Conservation (phyloP, 2,329 filamentous ascomycete species). For the Exutisphaerella laricina region DNA sequence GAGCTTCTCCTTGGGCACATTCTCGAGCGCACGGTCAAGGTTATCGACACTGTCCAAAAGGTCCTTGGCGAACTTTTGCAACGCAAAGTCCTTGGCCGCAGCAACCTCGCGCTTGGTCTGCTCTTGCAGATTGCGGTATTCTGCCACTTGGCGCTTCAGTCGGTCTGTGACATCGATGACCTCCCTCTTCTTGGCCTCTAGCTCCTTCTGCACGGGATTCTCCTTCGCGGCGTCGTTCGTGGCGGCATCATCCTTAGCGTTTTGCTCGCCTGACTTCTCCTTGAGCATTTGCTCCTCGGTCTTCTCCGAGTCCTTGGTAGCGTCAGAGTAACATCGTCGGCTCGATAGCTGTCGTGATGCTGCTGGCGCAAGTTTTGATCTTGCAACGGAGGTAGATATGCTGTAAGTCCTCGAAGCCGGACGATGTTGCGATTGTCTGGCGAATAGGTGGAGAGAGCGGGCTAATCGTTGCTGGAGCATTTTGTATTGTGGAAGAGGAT, state of each 20-base stretch:
- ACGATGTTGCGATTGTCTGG: slow-evolving; percentile 21
- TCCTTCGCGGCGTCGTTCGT: slow-evolving; percentile 41
- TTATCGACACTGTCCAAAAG: slow-evolving; percentile 95
- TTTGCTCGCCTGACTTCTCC: slow-evolving; percentile 32
- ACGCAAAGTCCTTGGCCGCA: slow-evolving; percentile 81
- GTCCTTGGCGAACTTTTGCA: slow-evolving; percentile 90
- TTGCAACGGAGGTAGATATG: slow-evolving; percentile 24
- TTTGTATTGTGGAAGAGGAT: no score
- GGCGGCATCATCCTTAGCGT: slow-evolving; percentile 36
- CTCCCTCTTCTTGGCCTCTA: slow-evolving; percentile 68
- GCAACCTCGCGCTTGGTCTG: slow-evolving; percentile 88
- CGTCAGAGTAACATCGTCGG: slow-evolving; percentile 41
- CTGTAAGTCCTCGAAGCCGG: slow-evolving; percentile 31
- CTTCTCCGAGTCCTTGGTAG: slow-evolving; percentile 37
- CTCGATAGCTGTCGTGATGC: slow-evolving; percentile 30
- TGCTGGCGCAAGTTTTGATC: slow-evolving; percentile 25
- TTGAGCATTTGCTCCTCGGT: slow-evolving; percentile 38
- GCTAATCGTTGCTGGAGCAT: slow-evolving; percentile 50
- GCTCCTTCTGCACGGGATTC: slow-evolving; percentile 55
- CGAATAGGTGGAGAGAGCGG: slow-evolving; percentile 41
- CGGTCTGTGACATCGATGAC: slow-evolving; percentile 87
- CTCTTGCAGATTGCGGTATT: slow-evolving; percentile 97
- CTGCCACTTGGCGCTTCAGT: slow-evolving; percentile 87
- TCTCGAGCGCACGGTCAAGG: slow-evolving; percentile 82
- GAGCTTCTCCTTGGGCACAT: slow-evolving; percentile 71